These are phyloP conservation scores for Suhomyces taliae DNA, from an alignment of 1,139 yeast genomes.

Conservation along the genomic window DNA sequence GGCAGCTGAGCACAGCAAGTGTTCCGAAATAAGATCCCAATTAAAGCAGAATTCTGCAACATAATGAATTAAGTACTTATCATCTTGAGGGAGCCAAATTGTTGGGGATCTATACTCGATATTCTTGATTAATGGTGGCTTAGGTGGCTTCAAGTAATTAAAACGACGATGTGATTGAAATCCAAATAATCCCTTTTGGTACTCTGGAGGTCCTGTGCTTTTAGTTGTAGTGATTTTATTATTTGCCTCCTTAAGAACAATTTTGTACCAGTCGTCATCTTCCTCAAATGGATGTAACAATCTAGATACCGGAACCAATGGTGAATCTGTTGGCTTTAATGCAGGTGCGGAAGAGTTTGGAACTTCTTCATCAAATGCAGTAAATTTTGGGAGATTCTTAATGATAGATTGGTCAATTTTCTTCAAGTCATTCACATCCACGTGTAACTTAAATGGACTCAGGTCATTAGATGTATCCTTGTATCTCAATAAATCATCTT, in stretches of 20 bases:
- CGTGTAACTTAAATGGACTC: slow-evolving; percentile 58
- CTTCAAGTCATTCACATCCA: slow-evolving; percentile 53
- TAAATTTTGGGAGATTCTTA: slow-evolving; percentile 53
- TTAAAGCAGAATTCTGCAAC: slow-evolving; percentile 88
- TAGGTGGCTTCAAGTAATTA: slow-evolving; percentile 73
- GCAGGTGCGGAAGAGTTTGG: slow-evolving; percentile 13
- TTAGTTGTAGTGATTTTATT: slow-evolving; percentile 14
- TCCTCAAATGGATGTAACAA: slow-evolving; percentile 62
- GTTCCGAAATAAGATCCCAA: slow-evolving; percentile 90
- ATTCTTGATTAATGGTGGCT: slow-evolving; percentile 80
- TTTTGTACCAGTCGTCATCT: slow-evolving; percentile 62
- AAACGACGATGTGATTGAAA: slow-evolving; percentile 60
- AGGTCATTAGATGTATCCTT: slow-evolving; percentile 7
- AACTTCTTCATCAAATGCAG: slow-evolving; percentile 47
- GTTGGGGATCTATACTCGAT: slow-evolving; percentile 85
- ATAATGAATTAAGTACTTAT: slow-evolving; percentile 70
- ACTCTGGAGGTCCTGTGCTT: slow-evolving; percentile 34
- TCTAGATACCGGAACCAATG: slow-evolving; percentile 58
- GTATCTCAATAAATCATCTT: slow-evolving; percentile 1
- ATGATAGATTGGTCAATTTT: slow-evolving; percentile 55
- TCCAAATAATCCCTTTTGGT: slow-evolving; percentile 60
- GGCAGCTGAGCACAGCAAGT: slow-evolving; percentile 62
- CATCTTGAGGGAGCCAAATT: slow-evolving; percentile 95
- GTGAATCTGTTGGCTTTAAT: slow-evolving; percentile 21
- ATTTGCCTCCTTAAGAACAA: slow-evolving; percentile 52